A percentile compares a stretch with the other conserved stretches of the same genome.
phyloP scores from a whole-genome alignment of 805 yeast species.

The Alloascoidea hylecoeti region DNA sequence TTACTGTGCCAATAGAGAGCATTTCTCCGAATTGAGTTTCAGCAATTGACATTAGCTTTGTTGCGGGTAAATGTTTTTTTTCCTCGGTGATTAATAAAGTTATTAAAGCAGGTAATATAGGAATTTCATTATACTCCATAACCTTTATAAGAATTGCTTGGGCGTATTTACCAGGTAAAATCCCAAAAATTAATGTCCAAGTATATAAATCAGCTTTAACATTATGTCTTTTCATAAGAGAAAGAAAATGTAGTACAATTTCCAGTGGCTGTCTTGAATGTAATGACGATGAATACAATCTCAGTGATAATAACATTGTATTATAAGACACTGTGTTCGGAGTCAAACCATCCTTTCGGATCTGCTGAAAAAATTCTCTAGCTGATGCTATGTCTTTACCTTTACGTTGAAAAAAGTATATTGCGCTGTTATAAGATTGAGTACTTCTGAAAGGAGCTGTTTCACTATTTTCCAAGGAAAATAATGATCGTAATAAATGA shows the following conservation, averaged over 20 bases:
- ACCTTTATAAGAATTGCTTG: not conserved
- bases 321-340: not conserved
- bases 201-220: not conserved
- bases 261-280: not conserved
- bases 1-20: not conserved
- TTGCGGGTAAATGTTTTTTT: not conserved
- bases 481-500: not conserved
- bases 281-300: not conserved
- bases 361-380: not conserved
- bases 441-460: not conserved
- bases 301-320: not conserved
- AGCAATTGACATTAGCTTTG: not conserved
- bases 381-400: not conserved
- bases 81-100: not conserved
- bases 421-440: not conserved
- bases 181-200: not conserved
- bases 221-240: not conserved
- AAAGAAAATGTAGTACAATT: not conserved
- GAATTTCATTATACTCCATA: not conserved
- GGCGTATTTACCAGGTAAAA: not conserved
- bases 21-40: not conserved
- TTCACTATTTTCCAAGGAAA: not conserved
- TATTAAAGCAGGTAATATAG: not conserved
- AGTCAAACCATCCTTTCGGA: not conserved
- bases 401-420: not conserved